These are phyloP conservation scores for Globisporangium parvum DNA, from an alignment of 352 stramenopile species.

Conservation along the genomic window DNA sequence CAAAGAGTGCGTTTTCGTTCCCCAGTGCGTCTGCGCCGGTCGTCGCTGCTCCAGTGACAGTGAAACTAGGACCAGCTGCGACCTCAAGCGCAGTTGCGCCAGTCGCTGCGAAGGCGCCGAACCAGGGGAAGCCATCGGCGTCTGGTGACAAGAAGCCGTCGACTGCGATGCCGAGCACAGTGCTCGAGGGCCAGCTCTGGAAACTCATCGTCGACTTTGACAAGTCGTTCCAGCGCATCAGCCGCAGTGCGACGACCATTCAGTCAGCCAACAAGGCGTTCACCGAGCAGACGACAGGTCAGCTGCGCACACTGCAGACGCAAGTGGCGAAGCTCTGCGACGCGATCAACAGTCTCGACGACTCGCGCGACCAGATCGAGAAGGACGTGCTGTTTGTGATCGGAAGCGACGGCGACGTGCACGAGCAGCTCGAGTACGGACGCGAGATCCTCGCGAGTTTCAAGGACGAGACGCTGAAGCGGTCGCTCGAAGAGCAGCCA, in stretches of 20 bases:
- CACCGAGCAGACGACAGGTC: conserved; percentile 17
- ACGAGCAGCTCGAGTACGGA: conserved; percentile 66
- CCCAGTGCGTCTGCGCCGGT: conserved; percentile 10
- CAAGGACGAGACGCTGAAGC: conserved; percentile 55
- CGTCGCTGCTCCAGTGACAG: not conserved
- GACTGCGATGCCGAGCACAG: conserved; percentile 25
- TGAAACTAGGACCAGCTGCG: conserved; percentile 7
- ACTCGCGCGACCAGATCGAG: conserved; percentile 51
- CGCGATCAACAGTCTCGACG: conserved; percentile 51
- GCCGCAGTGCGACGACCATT: conserved; percentile 30
- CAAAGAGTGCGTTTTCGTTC: conserved; percentile 26
- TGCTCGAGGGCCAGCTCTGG: conserved; percentile 60
- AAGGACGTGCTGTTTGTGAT: conserved; percentile 77
- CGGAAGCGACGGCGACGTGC: conserved; percentile 66
- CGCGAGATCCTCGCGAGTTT: conserved; percentile 67
- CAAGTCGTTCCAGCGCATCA: conserved; percentile 44
- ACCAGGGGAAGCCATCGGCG: not conserved
- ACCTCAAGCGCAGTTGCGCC: not conserved
- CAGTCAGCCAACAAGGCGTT: conserved; percentile 28
- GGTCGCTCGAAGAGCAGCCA: conserved; percentile 57
- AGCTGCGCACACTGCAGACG: conserved; percentile 28
- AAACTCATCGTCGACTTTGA: conserved; percentile 71
- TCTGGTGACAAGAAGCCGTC: conserved; percentile 6
- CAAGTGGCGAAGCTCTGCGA: conserved; percentile 35
- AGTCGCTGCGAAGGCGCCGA: conserved; percentile 1